Evolutionary conservation across 306 rosid species (phyloP), one percentile per base, ranked within the genome.

Genomic region (Senna tora): DNA sequence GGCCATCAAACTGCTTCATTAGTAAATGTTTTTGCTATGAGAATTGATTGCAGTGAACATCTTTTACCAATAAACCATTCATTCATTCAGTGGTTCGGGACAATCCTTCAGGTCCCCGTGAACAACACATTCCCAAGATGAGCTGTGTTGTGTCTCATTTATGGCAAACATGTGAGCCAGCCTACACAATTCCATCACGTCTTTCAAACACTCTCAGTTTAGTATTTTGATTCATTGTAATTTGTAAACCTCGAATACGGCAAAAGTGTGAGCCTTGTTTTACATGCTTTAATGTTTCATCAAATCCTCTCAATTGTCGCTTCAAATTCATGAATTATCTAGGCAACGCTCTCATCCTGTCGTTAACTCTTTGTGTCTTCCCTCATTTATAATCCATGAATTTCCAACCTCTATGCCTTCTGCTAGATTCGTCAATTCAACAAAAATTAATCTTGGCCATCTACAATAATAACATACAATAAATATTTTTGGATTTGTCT

Each of bases 151-250:
- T 25, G 30, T 41, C 51, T 41, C 51, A 52, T 77, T 61, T 69
- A 57, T 63, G 76, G 76, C 67, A 34, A 57, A 52, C 79, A 63
- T 70, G n/a, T n/a, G n/a, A n/a, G n/a, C n/a, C n/a, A n/a, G n/a
- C n/a, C n/a, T n/a, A n/a, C n/a, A n/a, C n/a, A n/a, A n/a, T n/a
- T n/a, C n/a, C n/a, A n/a, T n/a, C n/a, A n/a, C n/a, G n/a, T n/a
- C n/a, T n/a, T n/a, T n/a, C n/a, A n/a, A n/a, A n/a, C n/a, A n/a
- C n/a, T n/a, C n/a, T n/a, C n/a, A n/a, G n/a, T n/a, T n/a, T n/a
- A n/a, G n/a, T n/a, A 25, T 25, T 25, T 25, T 25, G 2, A 25
- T 25, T 25, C 3, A 25, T 25, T 25, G 3, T 25, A 25, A n/a
- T n/a, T n/a, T n/a, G n/a, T n/a, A n/a, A n/a, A 25, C 30, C 30